These are phyloP conservation scores for Ceratocystis ficicola DNA, from an alignment of 2,329 filamentous ascomycete species.

Conservation along the genomic window DNA sequence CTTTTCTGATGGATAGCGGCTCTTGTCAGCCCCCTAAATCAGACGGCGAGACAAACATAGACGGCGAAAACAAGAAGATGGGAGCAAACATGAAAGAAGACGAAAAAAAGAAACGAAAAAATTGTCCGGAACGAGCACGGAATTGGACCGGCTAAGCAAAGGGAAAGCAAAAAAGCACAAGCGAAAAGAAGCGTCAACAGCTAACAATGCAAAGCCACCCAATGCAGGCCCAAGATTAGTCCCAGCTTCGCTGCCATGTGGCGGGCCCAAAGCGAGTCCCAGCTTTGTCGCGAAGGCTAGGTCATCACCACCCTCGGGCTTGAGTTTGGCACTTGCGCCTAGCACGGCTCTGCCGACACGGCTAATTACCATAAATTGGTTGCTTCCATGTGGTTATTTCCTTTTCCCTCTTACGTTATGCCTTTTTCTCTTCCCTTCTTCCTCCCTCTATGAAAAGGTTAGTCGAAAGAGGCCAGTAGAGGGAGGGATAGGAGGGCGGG, in stretches of 20 bases:
- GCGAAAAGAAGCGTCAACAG: background rate
- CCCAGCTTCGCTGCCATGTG: slow-evolving; percentile 7
- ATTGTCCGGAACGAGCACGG: background rate
- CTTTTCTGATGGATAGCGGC: background rate
- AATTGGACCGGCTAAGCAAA: background rate
- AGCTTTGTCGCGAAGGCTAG: background rate
- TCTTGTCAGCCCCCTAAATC: background rate
- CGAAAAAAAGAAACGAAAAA: background rate
- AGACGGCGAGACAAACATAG: background rate
- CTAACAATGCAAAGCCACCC: background rate
- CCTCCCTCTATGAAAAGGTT: no score
- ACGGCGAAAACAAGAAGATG: background rate
- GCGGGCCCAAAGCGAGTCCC: slow-evolving; percentile 3
- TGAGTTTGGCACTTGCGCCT: background rate
- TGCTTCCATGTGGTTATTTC: background rate
- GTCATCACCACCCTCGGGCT: background rate
- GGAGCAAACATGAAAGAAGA: background rate
- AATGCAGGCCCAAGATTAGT: background rate
- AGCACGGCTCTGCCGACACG: slow-evolving; percentile 4
- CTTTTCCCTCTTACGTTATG: slow-evolving; percentile 1
- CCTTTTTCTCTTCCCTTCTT: background rate
- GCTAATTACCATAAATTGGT: background rate
- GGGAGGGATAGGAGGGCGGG: background rate
- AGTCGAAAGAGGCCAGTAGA: no score
- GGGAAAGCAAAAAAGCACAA: background rate